Percentiles rank a stretch among this genome's conserved stretches.
Conservation (phyloP, 768 basidiomycete genomes). For the Trametes meyenii region DNA sequence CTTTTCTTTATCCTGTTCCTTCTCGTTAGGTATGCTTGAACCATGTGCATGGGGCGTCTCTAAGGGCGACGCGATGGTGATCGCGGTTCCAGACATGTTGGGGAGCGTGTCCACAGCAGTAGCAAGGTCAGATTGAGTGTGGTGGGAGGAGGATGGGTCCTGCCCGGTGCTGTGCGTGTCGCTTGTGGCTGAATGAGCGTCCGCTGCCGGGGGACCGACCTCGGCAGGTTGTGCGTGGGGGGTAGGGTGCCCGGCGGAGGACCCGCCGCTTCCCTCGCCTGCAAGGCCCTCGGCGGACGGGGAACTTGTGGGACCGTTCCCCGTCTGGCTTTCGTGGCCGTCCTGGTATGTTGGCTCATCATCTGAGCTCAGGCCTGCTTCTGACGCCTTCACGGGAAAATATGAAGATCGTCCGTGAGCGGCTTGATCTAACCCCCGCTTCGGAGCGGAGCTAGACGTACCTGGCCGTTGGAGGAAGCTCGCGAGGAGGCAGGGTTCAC, state of each 20-base stretch:
- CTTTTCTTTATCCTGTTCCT: conserved; percentile 44
- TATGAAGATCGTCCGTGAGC: conserved; percentile 14
- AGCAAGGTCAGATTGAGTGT: conserved; percentile 17
- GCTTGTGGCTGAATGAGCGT: conserved; percentile 14
- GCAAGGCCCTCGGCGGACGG: neutral
- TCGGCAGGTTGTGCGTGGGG: conserved; percentile 9
- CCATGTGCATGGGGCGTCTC: conserved; percentile 6
- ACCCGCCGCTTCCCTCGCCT: conserved; percentile 9
- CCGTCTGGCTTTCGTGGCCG: conserved; percentile 6
- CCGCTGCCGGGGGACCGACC: conserved; percentile 9
- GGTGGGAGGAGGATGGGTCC: conserved; percentile 21
- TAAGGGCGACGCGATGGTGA: conserved; percentile 10
- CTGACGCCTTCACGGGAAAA: conserved; percentile 19
- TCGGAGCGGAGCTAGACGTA: neutral
- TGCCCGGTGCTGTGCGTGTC: conserved; percentile 22
- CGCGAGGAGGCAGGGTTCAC: conserved; percentile 12
- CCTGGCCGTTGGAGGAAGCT: conserved; percentile 13
- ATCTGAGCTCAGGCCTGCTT: conserved; percentile 16
- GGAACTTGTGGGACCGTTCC: neutral
- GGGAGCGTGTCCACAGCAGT: conserved; percentile 12
- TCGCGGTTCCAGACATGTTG: conserved; percentile 18
- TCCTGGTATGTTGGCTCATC: conserved; percentile 8
- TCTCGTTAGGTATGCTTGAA: conserved; percentile 5
- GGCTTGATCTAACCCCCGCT: neutral
- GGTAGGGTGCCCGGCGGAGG: conserved; percentile 10